A percentile compares a stretch with the other conserved stretches of the same genome.
Evolutionary conservation across 768 basidiomycete genomes (phyloP).

Genomic region (Suillus hirtellus): DNA sequence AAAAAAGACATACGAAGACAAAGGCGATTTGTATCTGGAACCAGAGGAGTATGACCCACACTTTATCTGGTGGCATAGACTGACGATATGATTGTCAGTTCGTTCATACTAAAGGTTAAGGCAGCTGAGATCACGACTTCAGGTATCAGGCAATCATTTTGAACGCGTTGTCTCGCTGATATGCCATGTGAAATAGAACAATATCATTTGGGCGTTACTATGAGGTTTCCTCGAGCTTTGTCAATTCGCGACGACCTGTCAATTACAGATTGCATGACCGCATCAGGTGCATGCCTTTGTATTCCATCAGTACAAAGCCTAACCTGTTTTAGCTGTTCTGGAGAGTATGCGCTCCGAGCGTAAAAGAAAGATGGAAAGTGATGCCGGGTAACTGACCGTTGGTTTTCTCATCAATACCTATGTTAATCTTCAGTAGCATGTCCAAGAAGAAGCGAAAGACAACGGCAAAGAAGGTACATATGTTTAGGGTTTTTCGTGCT

Average conservation of each 20-base stretch:
- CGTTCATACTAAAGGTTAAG: slow-evolving; percentile 92
- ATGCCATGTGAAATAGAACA: slow-evolving; percentile 49
- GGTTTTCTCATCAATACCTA: neutral
- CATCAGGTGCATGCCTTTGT: slow-evolving; percentile 47
- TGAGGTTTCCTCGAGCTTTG: slow-evolving; percentile 91
- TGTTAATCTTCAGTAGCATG: slow-evolving; percentile 23
- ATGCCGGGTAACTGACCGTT: slow-evolving; percentile 43
- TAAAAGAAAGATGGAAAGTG: slow-evolving; percentile 75
- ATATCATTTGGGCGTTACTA: slow-evolving; percentile 83
- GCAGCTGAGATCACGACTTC: slow-evolving; percentile 86
- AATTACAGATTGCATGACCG: slow-evolving; percentile 71
- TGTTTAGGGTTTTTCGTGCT: too few species aligned
- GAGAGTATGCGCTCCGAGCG: slow-evolving; percentile 62
- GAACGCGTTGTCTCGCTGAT: neutral
- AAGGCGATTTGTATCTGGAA: slow-evolving; percentile 88
- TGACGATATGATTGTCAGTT: slow-evolving; percentile 47
- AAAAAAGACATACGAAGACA: slow-evolving; percentile 67
- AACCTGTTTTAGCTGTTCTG: slow-evolving; percentile 47
- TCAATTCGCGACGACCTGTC: slow-evolving; percentile 77
- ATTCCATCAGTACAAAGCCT: neutral
- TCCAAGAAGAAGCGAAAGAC: slow-evolving; percentile 34
- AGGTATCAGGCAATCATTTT: slow-evolving; percentile 43
- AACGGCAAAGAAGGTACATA: slow-evolving; percentile 27
- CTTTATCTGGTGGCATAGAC: neutral
- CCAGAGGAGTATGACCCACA: slow-evolving; percentile 70